Conservation (phyloP, 2,329 filamentous ascomycete genomes). For the Pestalotiopsis sp. region DNA sequence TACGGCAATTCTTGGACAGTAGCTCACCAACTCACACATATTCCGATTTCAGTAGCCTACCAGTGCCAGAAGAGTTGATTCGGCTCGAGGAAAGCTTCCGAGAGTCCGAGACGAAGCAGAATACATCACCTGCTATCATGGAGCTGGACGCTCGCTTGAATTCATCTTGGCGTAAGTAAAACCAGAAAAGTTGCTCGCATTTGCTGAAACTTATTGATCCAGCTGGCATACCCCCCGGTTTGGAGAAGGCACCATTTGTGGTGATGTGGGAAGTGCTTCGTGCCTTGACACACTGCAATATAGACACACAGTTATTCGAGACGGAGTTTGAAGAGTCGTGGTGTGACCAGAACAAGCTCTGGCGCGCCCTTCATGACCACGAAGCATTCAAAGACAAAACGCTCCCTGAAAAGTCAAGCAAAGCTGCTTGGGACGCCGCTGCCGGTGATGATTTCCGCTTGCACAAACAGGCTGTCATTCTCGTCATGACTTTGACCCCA, state of each 20-base stretch:
- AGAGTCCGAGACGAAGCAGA: not conserved
- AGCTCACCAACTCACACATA: slow-evolving; percentile 14
- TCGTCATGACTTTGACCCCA: slow-evolving; percentile 45
- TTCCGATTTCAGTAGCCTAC: slow-evolving; percentile 16
- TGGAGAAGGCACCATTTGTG: slow-evolving; percentile 49
- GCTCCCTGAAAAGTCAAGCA: slow-evolving; percentile 50
- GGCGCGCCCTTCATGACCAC: slow-evolving; percentile 41
- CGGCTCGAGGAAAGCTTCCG: slow-evolving; percentile 2
- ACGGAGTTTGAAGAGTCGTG: slow-evolving; percentile 43
- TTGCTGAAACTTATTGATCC: not conserved
- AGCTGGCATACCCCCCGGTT: slow-evolving; percentile 38
- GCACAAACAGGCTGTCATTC: slow-evolving; percentile 40
- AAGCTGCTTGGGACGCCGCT: slow-evolving; percentile 49
- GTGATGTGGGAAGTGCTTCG: slow-evolving; percentile 57
- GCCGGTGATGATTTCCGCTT: slow-evolving; percentile 41
- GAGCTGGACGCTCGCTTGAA: slow-evolving; percentile 26
- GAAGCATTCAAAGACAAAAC: slow-evolving; percentile 44
- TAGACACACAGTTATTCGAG: slow-evolving; percentile 39
- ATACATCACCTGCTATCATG: slow-evolving; percentile 2
- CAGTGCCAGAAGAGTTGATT: slow-evolving; percentile 7
- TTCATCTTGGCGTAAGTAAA: slow-evolving; percentile 32
- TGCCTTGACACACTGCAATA: slow-evolving; percentile 47
- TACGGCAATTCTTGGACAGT: slow-evolving; percentile 6
- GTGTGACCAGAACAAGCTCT: slow-evolving; percentile 47
- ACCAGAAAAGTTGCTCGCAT: not conserved